Evolutionary conservation across 2,329 filamentous ascomycete genomes (phyloP).

Genomic region (Zarea fungicola): DNA sequence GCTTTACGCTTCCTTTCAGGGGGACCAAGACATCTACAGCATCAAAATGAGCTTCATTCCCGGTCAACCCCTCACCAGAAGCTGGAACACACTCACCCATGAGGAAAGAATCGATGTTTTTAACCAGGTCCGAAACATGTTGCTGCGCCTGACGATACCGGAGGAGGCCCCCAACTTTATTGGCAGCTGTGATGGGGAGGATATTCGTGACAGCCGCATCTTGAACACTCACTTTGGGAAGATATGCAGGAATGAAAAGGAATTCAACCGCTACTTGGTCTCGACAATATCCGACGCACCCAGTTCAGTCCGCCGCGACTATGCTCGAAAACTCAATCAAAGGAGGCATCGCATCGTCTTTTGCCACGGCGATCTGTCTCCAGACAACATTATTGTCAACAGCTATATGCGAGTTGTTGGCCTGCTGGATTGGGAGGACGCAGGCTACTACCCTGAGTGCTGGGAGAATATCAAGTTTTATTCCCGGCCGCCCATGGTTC

Average conservation of each 20-base stretch:
- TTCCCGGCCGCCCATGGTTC: conserved; percentile 3
- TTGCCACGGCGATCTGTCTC: conserved; percentile 44
- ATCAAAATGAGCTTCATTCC: conserved; percentile 11
- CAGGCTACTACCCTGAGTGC: conserved; percentile 39
- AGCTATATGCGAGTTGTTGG: conserved; percentile 30
- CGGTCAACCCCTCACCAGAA: conserved; percentile 3
- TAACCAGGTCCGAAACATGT: conserved; percentile 5
- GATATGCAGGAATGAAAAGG: conserved; percentile 10
- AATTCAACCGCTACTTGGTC: conserved; percentile 18
- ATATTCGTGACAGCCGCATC: conserved; percentile 15
- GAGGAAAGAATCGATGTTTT: conserved; percentile 9
- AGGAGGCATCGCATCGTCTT: conserved; percentile 29
- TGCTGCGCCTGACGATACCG: neutral
- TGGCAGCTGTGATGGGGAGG: conserved; percentile 12
- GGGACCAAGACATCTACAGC: neutral
- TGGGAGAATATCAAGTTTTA: conserved; percentile 28
- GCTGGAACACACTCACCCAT: conserved; percentile 2
- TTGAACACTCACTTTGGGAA: conserved; percentile 12
- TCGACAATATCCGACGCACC: conserved; percentile 5
- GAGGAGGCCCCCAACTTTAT: neutral
- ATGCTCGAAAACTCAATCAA: conserved; percentile 10
- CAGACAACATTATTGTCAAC: conserved; percentile 35
- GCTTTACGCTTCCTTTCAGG: neutral
- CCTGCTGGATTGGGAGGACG: conserved; percentile 41
- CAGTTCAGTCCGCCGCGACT: conserved; percentile 9